A percentile compares a stretch with the other conserved stretches of the same genome.
Conservation (phyloP, 495 filamentous ascomycete genomes). For the Penicillium lividum region DNA sequence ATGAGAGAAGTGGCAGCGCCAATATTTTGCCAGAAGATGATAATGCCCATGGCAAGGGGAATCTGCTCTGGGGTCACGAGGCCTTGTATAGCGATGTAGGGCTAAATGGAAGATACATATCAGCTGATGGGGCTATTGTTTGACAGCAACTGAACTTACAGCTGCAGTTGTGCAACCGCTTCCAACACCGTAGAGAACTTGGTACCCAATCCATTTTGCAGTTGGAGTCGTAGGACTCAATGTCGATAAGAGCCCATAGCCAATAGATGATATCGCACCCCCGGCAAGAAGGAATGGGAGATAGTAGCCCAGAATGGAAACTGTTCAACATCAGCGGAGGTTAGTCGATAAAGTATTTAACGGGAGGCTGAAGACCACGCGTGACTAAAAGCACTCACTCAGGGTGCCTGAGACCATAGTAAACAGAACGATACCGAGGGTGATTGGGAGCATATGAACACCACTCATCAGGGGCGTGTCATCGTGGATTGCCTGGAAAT, state of each 20-base stretch:
- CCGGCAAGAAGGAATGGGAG: slow-evolving; percentile 60
- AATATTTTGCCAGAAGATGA: slow-evolving; percentile 64
- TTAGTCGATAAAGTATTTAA: background rate
- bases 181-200: slow-evolving; percentile 63
- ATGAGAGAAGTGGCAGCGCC: slow-evolving; percentile 65
- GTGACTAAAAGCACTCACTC: background rate
- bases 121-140: slow-evolving; percentile 16
- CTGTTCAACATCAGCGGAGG: background rate
- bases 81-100: slow-evolving; percentile 63
- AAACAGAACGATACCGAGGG: slow-evolving; percentile 49
- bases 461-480: slow-evolving; percentile 62
- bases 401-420: slow-evolving; percentile 56
- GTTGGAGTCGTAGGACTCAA: slow-evolving; percentile 46
- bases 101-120: slow-evolving; percentile 14
- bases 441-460: slow-evolving; percentile 66
- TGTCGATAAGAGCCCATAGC: slow-evolving; percentile 64
- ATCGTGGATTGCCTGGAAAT: slow-evolving; percentile 73
- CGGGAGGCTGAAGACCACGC: background rate
- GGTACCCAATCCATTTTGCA: slow-evolving; percentile 68
- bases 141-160: slow-evolving; percentile 22
- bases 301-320: slow-evolving; percentile 54
- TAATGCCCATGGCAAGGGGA: slow-evolving; percentile 57
- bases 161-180: slow-evolving; percentile 13
- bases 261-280: slow-evolving; percentile 55
- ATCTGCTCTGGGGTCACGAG: slow-evolving; percentile 58